Base-by-base conservation (phyloP, 2,329 filamentous ascomycete genomes). In the Fusarium sp. region DNA sequence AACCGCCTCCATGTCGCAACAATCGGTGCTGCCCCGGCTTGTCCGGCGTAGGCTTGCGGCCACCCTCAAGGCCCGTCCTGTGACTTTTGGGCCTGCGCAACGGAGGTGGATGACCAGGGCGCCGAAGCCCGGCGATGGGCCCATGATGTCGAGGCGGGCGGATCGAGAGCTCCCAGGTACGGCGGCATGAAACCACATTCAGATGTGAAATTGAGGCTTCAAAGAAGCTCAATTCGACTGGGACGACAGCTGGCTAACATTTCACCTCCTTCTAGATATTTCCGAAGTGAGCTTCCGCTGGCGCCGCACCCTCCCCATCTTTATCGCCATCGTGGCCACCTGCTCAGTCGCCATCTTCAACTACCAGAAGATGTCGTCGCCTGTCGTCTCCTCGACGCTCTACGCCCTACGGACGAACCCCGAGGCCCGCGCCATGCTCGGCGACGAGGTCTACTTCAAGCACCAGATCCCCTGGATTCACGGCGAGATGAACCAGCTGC, bases 281-380 rank as follows among this genome's bases (percentile, higher is more conserved):
- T 75, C 81, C 57, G 78, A 82, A 61, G 78, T 81, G 60, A 78
- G 77, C 51, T 88, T 89, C 78, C 85, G 86, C 73, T 95, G 92
- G 92, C 78, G 86, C 59, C 88, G 88, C 74, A 94, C 94, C 1
- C 82, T 97, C 36, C 95, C 95, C 57, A 83, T 97, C 78, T 98
- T 98, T 87, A 79, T 92, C 56, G 81, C 88, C 68, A 84, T 94
- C 68, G 89, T 97, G 73, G 88, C 89, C 51, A 85, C 87, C 59
- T 92, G 91, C 72, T 91, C 91, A 71, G 84, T 97, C 65, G 94
- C 92, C 73, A 98, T 99, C 81, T 98, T 99, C 92, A 99, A 99
- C 88, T 98, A 99, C 88, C 95, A 99, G 81, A 98, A 98, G 81
- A 90, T 91, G 61, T 94, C 93, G n/a, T 94, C 91, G 28, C 93